Base-by-base conservation (phyloP, 768 basidiomycete species). In the Russula sp. region DNA sequence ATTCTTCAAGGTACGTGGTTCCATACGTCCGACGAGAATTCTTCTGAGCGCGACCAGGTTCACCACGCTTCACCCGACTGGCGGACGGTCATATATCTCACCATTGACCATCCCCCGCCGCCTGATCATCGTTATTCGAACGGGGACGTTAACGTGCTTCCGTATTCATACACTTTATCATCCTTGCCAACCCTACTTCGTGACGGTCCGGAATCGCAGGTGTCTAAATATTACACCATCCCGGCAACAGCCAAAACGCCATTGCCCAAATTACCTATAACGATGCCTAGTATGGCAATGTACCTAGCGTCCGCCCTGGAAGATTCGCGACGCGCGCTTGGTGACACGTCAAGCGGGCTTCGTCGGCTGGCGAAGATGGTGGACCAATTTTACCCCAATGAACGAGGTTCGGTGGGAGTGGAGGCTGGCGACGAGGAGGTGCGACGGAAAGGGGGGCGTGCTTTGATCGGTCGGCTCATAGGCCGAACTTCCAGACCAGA, bases 51-150 rank as follows among this genome's bases (percentile, higher is more conserved):
- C 52, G 31, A n/a, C 31, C 59, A 91, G 88, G 78, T 85, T 9
- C 83, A 87, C 68, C 82, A 79, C 44, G 70, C 77, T 20, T 79
- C 85, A 0, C 69, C 74, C 5, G 82, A 85, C 18, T 93, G 91
- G 91, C 80, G 86, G 58, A 85, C 85, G 10, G 75, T 92, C 22
- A 72, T 92, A 16, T 92, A 89, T 80, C 83, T 93, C 67, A 86
- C 87, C 1, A 81, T 89, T 58, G 91, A 93, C 69, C 77, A 84
- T 68, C 83, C 85, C 1, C 71, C 83, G 2, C 86, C 88, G 34
- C 68, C 76, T 4, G 76, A 75, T 13, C 63, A 77, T 13, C 77
- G 74, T 71, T 85, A 79, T 68, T 76, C 75, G 1, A 83, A 80
- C 58, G 77, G 78, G 58, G 87, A 89, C 66, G 84, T 87, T 6